Evolutionary conservation across 2,329 filamentous ascomycete genomes (phyloP).

Genomic region (Neoarthrinium moseri): DNA sequence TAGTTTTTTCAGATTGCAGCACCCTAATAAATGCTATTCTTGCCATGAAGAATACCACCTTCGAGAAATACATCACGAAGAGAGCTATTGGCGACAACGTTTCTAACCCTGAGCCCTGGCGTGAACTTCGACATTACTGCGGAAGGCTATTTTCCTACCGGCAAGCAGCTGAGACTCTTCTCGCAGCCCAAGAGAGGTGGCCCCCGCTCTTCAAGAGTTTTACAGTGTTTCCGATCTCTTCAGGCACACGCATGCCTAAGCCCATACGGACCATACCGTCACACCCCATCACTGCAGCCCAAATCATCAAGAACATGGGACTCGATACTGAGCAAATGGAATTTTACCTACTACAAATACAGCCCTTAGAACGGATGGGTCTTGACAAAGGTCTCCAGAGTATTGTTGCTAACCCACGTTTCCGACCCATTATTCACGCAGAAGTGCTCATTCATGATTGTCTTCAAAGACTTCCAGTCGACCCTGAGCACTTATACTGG

Average conservation of each 20-base stretch:
- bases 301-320: constrained; percentile 6
- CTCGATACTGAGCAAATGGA: neutral
- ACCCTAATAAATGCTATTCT: constrained; percentile 6
- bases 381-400: constrained; percentile 3
- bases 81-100: neutral
- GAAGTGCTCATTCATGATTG: constrained; percentile 15
- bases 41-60: neutral
- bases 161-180: constrained; percentile 9
- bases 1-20: constrained; percentile 8
- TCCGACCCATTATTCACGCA: constrained; percentile 14
- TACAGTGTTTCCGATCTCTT: neutral
- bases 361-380: neutral
- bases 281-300: neutral
- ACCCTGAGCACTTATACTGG: constrained; percentile 9
- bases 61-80: neutral
- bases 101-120: constrained; percentile 3
- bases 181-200: constrained; percentile 10
- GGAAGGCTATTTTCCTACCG: constrained; percentile 10
- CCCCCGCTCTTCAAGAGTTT: constrained; percentile 9
- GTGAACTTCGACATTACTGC: constrained; percentile 10
- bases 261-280: constrained; percentile 1
- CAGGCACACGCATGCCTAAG: neutral
- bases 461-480: neutral
- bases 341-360: constrained; percentile 2
- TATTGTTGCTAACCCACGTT: neutral